phyloP scores from a whole-genome alignment of 2,329 filamentous ascomycete genomes.

The Ceratocystis papillata region DNA sequence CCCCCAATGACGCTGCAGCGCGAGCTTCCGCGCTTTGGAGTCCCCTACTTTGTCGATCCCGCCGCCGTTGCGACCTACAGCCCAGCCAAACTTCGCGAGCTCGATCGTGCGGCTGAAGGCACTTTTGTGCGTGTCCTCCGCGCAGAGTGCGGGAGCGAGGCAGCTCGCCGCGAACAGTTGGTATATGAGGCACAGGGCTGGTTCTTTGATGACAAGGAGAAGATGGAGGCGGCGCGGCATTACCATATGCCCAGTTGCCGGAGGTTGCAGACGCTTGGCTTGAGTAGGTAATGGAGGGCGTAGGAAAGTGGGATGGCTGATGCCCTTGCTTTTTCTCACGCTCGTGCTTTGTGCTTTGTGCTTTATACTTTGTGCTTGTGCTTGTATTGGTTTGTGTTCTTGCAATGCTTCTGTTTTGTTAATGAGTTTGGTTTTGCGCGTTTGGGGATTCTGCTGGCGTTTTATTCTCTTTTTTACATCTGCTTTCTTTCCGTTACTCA shows the following conservation, averaged over 20 bases:
- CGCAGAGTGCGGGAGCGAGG: constrained; percentile 64
- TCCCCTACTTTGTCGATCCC: constrained; percentile 81
- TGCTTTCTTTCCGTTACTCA: neutral
- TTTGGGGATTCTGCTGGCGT: neutral
- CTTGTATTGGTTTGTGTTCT: constrained; percentile 4
- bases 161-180: constrained; percentile 52
- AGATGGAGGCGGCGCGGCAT: constrained; percentile 58
- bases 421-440: neutral
- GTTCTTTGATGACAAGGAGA: constrained; percentile 71
- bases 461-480: neutral
- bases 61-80: constrained; percentile 61
- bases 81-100: constrained; percentile 54
- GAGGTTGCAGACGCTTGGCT: constrained; percentile 38
- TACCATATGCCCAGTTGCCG: constrained; percentile 45
- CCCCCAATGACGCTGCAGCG: constrained; percentile 66
- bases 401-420: neutral
- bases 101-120: constrained; percentile 69
- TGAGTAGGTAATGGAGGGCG: constrained; percentile 26
- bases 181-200: constrained; percentile 74
- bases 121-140: constrained; percentile 58
- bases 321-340: neutral
- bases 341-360: neutral
- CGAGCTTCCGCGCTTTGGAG: constrained; percentile 55
- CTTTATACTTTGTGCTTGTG: neutral
- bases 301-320: neutral